Evolutionary conservation across 1,284 basidiomycete species (phyloP).

Genomic region (Cryptococcus sp.): DNA sequence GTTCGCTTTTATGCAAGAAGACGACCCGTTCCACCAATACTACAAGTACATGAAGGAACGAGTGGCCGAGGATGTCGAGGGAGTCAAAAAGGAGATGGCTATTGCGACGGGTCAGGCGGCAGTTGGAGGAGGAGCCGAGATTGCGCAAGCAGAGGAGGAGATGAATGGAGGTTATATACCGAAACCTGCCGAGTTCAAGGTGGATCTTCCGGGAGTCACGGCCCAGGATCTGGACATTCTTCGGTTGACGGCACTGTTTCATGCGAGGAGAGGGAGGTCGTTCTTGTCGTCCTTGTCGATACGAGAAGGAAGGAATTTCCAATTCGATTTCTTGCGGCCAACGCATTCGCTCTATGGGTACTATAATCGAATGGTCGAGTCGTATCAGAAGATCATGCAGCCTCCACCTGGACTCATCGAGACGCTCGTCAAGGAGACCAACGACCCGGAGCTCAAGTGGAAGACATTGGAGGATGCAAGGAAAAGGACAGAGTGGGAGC

Average conservation of each 20-base stretch:
- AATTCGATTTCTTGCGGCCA: constrained; percentile 95
- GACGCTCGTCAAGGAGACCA: constrained; percentile 58
- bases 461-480: constrained; percentile 69
- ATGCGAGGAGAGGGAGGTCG: constrained; percentile 79
- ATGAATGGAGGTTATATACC: constrained; percentile 60
- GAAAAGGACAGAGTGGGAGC: constrained; percentile 84
- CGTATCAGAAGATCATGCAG: constrained; percentile 86
- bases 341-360: constrained; percentile 92
- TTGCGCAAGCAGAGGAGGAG: constrained; percentile 34
- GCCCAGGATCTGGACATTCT: constrained; percentile 85
- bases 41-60: constrained; percentile 78
- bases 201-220: constrained; percentile 84
- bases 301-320: constrained; percentile 90
- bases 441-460: constrained; percentile 60
- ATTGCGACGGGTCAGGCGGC: constrained; percentile 16
- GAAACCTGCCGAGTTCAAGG: constrained; percentile 72
- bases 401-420: constrained; percentile 71
- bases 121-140: constrained; percentile 48
- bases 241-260: constrained; percentile 92
- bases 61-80: constrained; percentile 62
- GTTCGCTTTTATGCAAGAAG: constrained; percentile 86
- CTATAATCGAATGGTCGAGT: constrained; percentile 95
- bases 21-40: constrained; percentile 95
- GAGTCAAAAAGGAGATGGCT: constrained; percentile 5
- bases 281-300: constrained; percentile 81